phyloP scores from a whole-genome alignment of 352 stramenopile genomes.

The Globisporangium acanthophoron region DNA sequence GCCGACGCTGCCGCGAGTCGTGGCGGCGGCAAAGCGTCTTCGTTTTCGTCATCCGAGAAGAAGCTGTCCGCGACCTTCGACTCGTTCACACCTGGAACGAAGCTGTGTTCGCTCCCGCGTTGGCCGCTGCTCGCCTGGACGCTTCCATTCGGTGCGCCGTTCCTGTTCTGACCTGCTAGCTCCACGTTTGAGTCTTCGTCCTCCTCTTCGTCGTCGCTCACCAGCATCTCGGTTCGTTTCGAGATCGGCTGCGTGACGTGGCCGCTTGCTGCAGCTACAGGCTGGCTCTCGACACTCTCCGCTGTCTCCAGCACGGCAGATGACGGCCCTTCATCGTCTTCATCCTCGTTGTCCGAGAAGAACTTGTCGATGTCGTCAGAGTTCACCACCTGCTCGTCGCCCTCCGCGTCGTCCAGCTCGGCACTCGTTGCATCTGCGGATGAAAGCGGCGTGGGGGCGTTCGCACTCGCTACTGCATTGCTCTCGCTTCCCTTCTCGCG shows the following conservation, averaged over 20 bases:
- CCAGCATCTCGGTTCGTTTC: constrained; percentile 13
- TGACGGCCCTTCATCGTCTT: constrained; percentile 28
- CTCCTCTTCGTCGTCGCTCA: constrained; percentile 25
- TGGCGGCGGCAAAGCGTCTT: background rate
- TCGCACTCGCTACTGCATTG: background rate
- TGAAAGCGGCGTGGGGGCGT: no score
- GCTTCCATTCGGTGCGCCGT: background rate
- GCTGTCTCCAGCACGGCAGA: constrained; percentile 12
- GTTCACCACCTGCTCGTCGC: constrained; percentile 2
- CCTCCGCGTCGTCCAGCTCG: constrained; percentile 2
- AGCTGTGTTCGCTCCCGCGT: background rate
- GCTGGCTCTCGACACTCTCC: background rate
- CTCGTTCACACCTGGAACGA: background rate
- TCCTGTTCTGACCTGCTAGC: background rate
- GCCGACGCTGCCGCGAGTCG: background rate
- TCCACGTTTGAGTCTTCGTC: background rate
- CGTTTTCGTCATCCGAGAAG: background rate
- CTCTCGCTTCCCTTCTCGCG: background rate
- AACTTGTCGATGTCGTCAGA: constrained; percentile 67
- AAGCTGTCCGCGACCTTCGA: background rate
- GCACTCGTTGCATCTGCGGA: background rate
- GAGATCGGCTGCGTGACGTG: background rate
- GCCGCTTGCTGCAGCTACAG: background rate
- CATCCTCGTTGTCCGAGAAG: constrained; percentile 70
- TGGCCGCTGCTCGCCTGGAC: background rate